These are phyloP conservation scores for Acer yangbiense DNA, from an alignment of 345 rosid genomes.

Conservation along the genomic window DNA sequence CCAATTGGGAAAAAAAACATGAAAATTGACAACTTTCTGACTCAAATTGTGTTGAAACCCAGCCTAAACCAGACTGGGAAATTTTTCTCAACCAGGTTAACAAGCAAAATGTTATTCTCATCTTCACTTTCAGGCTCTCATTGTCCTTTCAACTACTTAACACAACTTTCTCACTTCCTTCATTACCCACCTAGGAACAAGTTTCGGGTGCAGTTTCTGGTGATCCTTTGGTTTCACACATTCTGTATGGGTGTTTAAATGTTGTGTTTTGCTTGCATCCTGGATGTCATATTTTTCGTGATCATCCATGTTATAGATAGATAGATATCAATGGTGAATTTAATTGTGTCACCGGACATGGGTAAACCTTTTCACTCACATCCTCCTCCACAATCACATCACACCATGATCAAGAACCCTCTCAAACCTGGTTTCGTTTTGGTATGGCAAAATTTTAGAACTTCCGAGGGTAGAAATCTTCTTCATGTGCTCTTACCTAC, in stretches of 20 bases:
- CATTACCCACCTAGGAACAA: no score
- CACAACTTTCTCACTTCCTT: not conserved
- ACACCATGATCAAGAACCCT: not conserved
- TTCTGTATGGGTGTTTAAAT: not conserved
- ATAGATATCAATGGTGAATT: not conserved
- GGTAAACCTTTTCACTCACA: not conserved
- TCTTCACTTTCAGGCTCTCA: not conserved
- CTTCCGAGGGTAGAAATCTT: not conserved
- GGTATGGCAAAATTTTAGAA: not conserved
- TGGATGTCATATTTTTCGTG: not conserved
- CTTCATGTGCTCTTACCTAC: not conserved
- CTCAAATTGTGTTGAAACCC: not conserved
- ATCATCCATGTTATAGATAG: not conserved
- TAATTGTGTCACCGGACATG: not conserved
- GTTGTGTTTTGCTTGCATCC: not conserved
- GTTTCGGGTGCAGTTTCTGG: not conserved
- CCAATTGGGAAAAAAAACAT: not conserved
- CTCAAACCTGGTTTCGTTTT: not conserved
- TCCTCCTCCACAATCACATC: not conserved
- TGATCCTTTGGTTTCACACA: not conserved
- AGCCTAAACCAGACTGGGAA: no score
- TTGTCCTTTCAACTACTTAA: not conserved
- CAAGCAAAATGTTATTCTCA: not conserved
- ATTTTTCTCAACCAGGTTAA: not conserved
- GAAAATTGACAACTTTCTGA: not conserved